Evolutionary conservation across 345 rosid species (phyloP).

Genomic region (Gossypium ekmanianum): DNA sequence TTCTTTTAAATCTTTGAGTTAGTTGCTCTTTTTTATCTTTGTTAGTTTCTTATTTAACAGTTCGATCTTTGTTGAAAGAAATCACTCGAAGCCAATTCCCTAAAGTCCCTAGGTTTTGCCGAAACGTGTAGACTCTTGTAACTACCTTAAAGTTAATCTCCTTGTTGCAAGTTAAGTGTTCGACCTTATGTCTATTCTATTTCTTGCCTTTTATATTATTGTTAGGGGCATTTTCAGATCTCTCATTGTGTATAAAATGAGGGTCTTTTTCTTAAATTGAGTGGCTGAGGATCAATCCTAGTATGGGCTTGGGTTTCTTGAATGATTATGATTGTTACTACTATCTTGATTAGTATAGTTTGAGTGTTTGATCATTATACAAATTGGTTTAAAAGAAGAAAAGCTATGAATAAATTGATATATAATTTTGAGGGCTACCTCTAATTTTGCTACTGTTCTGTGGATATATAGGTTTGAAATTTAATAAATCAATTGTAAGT

Average conservation of each 20-base stretch:
- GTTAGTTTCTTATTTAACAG: no score
- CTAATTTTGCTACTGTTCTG: constrained; percentile 16
- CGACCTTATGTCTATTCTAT: constrained; percentile 43
- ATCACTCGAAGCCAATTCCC: neutral
- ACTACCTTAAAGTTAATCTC: constrained; percentile 34
- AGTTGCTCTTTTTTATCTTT: no score
- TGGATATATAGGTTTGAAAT: neutral
- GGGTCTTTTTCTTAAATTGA: constrained; percentile 38
- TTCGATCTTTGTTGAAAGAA: no score
- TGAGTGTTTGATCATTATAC: constrained; percentile 65
- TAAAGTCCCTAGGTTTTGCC: constrained; percentile 71
- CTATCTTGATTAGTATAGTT: constrained; percentile 51
- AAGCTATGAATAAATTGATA: constrained; percentile 26
- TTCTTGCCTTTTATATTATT: constrained; percentile 47
- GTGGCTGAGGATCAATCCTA: constrained; percentile 43
- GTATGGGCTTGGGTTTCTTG: constrained; percentile 88
- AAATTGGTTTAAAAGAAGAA: constrained; percentile 44
- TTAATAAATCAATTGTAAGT: neutral
- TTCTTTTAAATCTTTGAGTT: no score
- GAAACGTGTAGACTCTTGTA: constrained; percentile 60
- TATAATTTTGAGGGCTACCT: neutral
- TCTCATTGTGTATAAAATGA: constrained; percentile 46
- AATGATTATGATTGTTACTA: constrained; percentile 55
- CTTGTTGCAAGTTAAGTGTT: constrained; percentile 42
- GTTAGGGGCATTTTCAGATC: constrained; percentile 71